Conservation (phyloP, 2,329 filamentous ascomycete genomes). For the Venturia effusa region DNA sequence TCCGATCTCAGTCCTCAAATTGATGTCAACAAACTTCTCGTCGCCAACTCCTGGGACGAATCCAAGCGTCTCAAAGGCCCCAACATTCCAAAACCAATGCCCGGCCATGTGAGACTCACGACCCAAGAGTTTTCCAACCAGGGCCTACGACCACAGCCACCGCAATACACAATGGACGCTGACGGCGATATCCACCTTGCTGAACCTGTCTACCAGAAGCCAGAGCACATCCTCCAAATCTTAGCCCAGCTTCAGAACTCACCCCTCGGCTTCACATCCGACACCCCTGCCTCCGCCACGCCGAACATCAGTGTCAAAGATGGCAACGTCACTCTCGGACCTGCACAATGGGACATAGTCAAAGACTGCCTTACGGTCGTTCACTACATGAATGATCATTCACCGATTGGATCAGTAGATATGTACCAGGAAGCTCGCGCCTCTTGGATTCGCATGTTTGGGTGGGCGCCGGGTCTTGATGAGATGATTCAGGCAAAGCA, state of each 20-base stretch:
- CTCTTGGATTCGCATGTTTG: neutral
- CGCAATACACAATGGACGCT: neutral
- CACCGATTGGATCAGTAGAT: neutral
- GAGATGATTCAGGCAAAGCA: neutral
- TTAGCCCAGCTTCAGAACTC: neutral
- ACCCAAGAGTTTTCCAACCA: neutral
- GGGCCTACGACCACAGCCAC: neutral
- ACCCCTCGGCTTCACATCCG: neutral
- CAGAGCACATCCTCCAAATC: neutral
- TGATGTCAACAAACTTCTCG: neutral
- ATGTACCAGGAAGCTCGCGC: slow-evolving; percentile 1
- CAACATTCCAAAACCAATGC: neutral
- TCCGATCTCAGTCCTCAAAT: neutral
- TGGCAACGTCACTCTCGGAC: neutral
- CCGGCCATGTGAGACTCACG: neutral
- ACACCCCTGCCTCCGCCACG: neutral
- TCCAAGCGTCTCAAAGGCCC: neutral
- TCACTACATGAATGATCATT: slow-evolving; percentile 3
- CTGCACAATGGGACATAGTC: neutral
- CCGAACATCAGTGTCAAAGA: neutral
- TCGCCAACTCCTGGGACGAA: neutral
- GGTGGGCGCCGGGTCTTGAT: neutral
- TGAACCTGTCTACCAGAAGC: neutral
- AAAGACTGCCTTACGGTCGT: slow-evolving; percentile 1
- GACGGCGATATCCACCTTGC: neutral